phyloP scores from a whole-genome alignment of 139 green algal species.

The Chlorella sp. region DNA sequence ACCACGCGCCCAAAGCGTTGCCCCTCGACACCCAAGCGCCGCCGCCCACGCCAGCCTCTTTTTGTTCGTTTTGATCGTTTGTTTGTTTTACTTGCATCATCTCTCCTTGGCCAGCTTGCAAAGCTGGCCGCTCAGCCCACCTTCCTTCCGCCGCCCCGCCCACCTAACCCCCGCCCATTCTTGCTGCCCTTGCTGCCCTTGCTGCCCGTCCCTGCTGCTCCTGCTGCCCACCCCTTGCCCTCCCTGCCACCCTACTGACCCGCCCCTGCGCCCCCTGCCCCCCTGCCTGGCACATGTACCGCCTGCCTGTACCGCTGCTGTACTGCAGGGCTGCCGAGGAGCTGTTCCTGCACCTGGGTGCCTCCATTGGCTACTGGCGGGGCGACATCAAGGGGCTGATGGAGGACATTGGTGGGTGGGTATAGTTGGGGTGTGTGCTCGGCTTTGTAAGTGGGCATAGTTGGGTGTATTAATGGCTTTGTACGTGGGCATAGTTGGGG shows the following conservation, averaged over 20 bases:
- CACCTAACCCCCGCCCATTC: neutral
- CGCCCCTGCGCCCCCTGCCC: neutral
- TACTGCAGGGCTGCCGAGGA: slow-evolving; percentile 76
- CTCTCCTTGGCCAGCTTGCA: no score
- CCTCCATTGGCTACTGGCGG: slow-evolving; percentile 85
- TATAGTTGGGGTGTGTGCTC: no score
- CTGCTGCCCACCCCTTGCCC: neutral
- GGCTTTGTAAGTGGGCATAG: no score
- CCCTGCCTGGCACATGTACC: neutral
- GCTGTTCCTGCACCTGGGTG: slow-evolving; percentile 78
- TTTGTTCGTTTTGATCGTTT: no score
- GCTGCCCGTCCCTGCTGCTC: neutral
- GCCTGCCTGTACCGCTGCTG: slow-evolving; percentile 33
- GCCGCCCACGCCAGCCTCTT: no score
- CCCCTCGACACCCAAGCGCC: no score
- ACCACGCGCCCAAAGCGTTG: no score
- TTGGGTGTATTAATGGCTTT: neutral
- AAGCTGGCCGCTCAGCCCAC: slow-evolving; percentile 51
- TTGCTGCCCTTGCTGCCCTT: neutral
- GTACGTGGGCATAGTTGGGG: no score
- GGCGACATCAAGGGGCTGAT: slow-evolving; percentile 73
- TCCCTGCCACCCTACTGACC: neutral
- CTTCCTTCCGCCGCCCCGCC: neutral
- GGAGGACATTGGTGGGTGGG: slow-evolving; percentile 68
- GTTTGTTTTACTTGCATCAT: no score